These are phyloP conservation scores for Diospyros lotus DNA, from an alignment of 148 eudicot species.

Conservation along the genomic window DNA sequence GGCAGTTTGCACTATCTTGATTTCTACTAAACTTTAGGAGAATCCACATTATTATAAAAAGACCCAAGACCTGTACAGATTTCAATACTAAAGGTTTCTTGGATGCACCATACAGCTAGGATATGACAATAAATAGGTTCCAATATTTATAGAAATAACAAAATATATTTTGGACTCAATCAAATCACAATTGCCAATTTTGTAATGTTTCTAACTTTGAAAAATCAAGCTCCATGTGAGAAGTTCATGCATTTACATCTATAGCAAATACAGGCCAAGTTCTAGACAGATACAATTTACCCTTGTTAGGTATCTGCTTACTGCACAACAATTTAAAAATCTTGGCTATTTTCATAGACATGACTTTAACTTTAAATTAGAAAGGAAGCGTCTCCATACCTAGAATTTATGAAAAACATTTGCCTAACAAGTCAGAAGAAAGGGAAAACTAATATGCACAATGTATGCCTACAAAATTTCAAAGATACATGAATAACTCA, in stretches of 20 bases:
- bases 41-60: neutral
- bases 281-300: neutral
- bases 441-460: too few species aligned
- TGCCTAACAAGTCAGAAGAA: too few species aligned
- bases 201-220: neutral
- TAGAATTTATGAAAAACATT: too few species aligned
- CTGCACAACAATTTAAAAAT: neutral
- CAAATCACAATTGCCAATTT: neutral
- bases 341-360: neutral
- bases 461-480: too few species aligned
- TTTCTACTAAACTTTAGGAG: neutral
- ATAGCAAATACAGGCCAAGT: neutral
- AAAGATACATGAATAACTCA: too few species aligned
- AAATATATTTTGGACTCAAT: neutral
- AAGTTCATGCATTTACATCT: neutral
- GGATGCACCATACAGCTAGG: neutral
- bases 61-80: neutral
- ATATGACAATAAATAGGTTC: neutral
- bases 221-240: constrained; percentile 3
- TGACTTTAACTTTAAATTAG: neutral
- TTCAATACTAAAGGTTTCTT: neutral
- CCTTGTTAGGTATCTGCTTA: neutral
- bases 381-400: neutral
- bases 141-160: neutral
- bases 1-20: neutral